phyloP scores from a whole-genome alignment of 2,329 filamentous ascomycete genomes.

The Scleromitrula shiraiana region DNA sequence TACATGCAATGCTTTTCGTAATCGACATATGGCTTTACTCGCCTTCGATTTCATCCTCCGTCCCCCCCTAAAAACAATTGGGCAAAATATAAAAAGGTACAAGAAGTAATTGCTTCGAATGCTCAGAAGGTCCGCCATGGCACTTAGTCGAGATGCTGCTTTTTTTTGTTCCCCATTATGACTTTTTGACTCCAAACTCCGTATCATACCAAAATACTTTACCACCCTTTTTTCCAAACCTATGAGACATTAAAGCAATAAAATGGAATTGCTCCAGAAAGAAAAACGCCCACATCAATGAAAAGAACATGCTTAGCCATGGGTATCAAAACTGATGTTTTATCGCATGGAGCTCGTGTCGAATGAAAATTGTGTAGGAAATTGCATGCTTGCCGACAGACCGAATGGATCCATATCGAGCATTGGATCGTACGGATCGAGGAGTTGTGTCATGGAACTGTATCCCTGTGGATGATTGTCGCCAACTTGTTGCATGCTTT shows the following conservation, averaged over 20 bases:
- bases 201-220: background rate
- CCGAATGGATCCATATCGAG: conserved; percentile 92
- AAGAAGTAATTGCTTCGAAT: background rate
- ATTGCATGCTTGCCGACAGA: conserved; percentile 89
- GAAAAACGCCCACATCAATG: background rate
- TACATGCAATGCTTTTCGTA: background rate
- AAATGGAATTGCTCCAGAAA: background rate
- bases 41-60: too few species aligned
- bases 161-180: background rate
- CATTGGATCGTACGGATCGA: conserved; percentile 74
- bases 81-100: background rate
- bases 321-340: conserved; percentile 27
- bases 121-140: background rate
- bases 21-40: too few species aligned
- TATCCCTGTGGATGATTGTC: conserved; percentile 35
- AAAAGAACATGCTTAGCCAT: conserved; percentile 10
- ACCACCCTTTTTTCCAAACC: background rate
- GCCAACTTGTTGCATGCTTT: conserved; percentile 33
- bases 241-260: background rate
- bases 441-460: conserved; percentile 36
- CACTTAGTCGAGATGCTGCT: background rate
- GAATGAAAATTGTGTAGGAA: conserved; percentile 76
- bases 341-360: conserved; percentile 37
- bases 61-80: background rate
- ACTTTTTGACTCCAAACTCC: conserved; percentile 5